phyloP scores from a whole-genome alignment of 306 rosid species.

The Benincasa hispida region DNA sequence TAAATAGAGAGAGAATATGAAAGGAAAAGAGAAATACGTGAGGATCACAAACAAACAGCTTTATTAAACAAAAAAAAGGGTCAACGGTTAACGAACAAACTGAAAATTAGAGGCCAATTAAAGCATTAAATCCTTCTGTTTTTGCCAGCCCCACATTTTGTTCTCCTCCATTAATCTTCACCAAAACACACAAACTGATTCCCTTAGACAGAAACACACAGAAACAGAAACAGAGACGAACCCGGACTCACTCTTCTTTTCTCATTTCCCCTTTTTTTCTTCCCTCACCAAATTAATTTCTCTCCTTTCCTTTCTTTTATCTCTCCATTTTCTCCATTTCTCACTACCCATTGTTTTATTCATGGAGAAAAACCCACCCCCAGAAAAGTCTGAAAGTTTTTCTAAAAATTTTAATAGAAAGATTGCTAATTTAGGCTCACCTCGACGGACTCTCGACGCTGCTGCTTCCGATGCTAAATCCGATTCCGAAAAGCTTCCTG shows the following conservation, averaged over 20 bases:
- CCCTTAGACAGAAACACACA: neutral
- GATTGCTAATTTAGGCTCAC: constrained; percentile 2
- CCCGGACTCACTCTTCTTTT: neutral
- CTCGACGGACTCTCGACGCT: neutral
- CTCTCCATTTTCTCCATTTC: neutral
- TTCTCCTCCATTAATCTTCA: constrained; percentile 8
- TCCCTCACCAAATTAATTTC: neutral
- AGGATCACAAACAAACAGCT: neutral
- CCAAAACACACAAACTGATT: neutral
- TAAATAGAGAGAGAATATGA: neutral
- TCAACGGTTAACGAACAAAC: constrained; percentile 6
- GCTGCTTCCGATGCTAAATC: neutral
- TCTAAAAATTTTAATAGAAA: constrained; percentile 6
- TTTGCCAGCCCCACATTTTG: neutral
- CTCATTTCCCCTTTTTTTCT: neutral
- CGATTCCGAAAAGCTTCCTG: neutral
- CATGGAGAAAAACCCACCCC: constrained; percentile 18
- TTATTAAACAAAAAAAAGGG: neutral
- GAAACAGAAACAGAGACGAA: neutral
- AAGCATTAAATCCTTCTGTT: neutral
- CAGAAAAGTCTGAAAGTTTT: constrained; percentile 15
- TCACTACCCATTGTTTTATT: neutral
- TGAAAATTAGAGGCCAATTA: constrained; percentile 3
- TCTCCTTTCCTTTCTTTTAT: neutral
- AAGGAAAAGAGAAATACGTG: neutral